Evolutionary conservation across 2,329 filamentous ascomycete species (phyloP).

Genomic region (Trichoderma sp.): DNA sequence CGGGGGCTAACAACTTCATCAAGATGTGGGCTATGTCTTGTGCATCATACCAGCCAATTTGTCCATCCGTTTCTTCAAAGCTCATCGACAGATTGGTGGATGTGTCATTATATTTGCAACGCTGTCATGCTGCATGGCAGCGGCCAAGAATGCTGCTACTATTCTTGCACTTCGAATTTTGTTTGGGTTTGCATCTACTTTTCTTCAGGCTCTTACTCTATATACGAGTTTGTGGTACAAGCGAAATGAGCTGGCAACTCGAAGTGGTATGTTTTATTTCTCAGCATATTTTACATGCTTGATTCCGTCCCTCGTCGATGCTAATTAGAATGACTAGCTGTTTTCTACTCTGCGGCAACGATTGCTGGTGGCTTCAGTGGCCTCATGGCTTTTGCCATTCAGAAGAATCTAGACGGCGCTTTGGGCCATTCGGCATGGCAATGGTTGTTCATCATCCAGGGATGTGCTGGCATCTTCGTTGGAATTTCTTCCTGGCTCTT

Average conservation of each 20-base stretch:
- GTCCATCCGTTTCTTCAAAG: background rate
- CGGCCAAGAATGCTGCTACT: background rate
- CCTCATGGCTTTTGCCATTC: background rate
- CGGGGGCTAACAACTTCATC: background rate
- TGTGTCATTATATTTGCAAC: constrained; percentile 6
- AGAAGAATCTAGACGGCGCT: background rate
- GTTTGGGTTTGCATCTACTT: background rate
- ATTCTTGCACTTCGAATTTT: background rate
- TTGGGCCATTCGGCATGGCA: background rate
- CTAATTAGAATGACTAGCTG: background rate
- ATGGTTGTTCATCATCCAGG: constrained; percentile 5
- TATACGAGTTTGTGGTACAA: constrained; percentile 9
- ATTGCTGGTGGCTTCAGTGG: background rate
- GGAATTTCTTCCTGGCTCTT: background rate
- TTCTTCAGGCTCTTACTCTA: background rate
- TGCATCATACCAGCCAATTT: background rate
- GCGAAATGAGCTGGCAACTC: background rate
- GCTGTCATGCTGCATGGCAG: constrained; percentile 8
- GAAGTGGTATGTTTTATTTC: background rate
- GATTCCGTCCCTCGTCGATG: background rate
- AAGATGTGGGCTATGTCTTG: constrained; percentile 1
- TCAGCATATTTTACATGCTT: background rate
- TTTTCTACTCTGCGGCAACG: background rate
- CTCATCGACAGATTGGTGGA: background rate
- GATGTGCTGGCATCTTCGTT: constrained; percentile 3